Percentiles rank a stretch among this genome's conserved stretches.
These are phyloP conservation scores for Vaccinium myrtillus DNA, from an alignment of 148 eudicot species.

Conservation along the genomic window DNA sequence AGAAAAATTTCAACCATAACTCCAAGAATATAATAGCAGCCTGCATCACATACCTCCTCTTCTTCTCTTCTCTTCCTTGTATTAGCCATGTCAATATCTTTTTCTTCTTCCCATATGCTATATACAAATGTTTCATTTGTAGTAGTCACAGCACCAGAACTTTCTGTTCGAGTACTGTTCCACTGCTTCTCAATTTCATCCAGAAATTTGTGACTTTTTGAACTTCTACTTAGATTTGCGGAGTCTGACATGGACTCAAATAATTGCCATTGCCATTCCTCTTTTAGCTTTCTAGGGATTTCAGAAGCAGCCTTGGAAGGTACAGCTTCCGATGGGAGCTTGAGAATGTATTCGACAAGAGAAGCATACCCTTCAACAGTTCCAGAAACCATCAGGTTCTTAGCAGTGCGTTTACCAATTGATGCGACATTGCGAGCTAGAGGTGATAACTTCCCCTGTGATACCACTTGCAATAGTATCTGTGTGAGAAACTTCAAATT, in stretches of 20 bases:
- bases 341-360: slow-evolving; percentile 56
- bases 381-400: slow-evolving; percentile 68
- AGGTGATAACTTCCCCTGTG: slow-evolving; percentile 60
- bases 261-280: slow-evolving; percentile 70
- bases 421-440: slow-evolving; percentile 64
- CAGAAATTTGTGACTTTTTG: slow-evolving; percentile 31
- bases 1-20: background rate
- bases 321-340: slow-evolving; percentile 77
- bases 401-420: slow-evolving; percentile 61
- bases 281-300: slow-evolving; percentile 53
- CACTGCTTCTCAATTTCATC: slow-evolving; percentile 49
- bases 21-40: background rate
- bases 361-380: slow-evolving; percentile 70
- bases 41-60: slow-evolving; percentile 54
- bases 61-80: slow-evolving; percentile 77
- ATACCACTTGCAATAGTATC: slow-evolving; percentile 48
- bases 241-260: slow-evolving; percentile 44
- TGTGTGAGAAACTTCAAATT: slow-evolving; percentile 52
- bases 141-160: slow-evolving; percentile 24
- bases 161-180: slow-evolving; percentile 34
- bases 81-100: slow-evolving; percentile 33
- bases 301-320: slow-evolving; percentile 47
- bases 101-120: slow-evolving; percentile 80
- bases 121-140: slow-evolving; percentile 50
- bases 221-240: slow-evolving; percentile 31